phyloP scores from a whole-genome alignment of 345 rosid genomes.

The Excoecaria cochinchinensis region DNA sequence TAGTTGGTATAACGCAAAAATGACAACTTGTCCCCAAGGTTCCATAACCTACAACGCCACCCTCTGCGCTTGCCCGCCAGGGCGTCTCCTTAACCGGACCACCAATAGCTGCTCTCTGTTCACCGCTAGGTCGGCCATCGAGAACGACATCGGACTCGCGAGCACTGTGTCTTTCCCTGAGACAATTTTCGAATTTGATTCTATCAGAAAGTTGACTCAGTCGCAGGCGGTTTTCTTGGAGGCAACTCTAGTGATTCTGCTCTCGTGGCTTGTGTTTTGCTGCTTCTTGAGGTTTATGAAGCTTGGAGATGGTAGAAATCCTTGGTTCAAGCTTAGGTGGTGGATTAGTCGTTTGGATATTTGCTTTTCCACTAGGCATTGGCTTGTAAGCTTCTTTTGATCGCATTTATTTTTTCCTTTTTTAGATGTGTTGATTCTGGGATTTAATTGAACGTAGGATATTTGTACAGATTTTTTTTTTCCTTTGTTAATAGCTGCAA shows the following conservation, averaged over 20 bases:
- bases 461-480: background rate
- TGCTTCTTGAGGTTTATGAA: conserved; percentile 66
- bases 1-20: background rate
- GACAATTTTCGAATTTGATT: conserved; percentile 66
- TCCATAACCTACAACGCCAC: conserved; percentile 62
- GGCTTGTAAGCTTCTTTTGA: conserved; percentile 61
- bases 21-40: conserved; percentile 50
- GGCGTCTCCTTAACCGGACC: conserved; percentile 51
- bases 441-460: background rate
- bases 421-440: background rate
- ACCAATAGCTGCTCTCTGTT: conserved; percentile 51
- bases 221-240: conserved; percentile 94
- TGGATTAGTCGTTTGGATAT: conserved; percentile 88
- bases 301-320: conserved; percentile 63
- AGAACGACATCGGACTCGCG: conserved; percentile 46
- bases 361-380: conserved; percentile 89
- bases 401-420: too few relatives aligned
- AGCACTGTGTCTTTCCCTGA: conserved; percentile 48
- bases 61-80: conserved; percentile 75
- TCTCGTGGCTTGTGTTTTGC: conserved; percentile 76
- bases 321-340: conserved; percentile 85
- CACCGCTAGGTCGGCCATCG: conserved; percentile 38
- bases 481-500: background rate
- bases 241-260: conserved; percentile 68
- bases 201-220: conserved; percentile 71